A percentile compares a stretch with the other conserved stretches of the same genome.
Conservation (phyloP, 345 rosid genomes). For the Camelina neglecta region DNA sequence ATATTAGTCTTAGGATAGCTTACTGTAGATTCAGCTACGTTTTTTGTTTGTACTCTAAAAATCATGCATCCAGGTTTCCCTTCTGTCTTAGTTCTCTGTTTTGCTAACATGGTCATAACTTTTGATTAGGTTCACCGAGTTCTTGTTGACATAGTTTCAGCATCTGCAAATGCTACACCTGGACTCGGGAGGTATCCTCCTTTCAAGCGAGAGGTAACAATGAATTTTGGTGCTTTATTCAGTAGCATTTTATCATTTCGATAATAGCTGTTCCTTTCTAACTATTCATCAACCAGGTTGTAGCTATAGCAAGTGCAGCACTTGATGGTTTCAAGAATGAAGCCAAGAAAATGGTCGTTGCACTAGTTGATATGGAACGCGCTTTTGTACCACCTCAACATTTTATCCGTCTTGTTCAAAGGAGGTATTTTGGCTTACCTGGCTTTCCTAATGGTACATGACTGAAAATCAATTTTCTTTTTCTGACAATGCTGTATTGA, state of each 20-base stretch:
- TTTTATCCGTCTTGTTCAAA: conserved; percentile 95
- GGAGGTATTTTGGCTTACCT: conserved; percentile 61
- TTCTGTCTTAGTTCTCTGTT: conserved; percentile 5
- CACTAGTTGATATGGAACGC: conserved; percentile 99
- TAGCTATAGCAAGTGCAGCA: conserved; percentile 88
- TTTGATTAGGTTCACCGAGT: conserved; percentile 85
- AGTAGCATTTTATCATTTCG: not conserved
- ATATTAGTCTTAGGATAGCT: not conserved
- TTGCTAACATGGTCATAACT: conserved; percentile 28
- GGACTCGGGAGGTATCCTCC: conserved; percentile 99
- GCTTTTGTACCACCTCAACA: conserved; percentile 99
- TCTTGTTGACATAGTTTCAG: conserved; percentile 82
- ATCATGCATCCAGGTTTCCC: not conserved
- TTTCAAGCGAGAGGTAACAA: conserved; percentile 88
- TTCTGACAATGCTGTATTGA: conserved; percentile 13
- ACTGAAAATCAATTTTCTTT: conserved; percentile 21
- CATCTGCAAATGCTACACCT: conserved; percentile 92
- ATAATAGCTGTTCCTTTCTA: conserved; percentile 8
- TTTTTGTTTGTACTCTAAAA: conserved; percentile 9
- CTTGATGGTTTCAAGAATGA: conserved; percentile 93
- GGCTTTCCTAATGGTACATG: conserved; percentile 6
- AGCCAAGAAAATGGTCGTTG: conserved; percentile 95
- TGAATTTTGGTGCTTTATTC: conserved; percentile 13
- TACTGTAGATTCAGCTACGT: not conserved
- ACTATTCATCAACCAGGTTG: conserved; percentile 58